phyloP scores from a whole-genome alignment of 805 yeast species.

The Lachancea lanzarotensis region DNA sequence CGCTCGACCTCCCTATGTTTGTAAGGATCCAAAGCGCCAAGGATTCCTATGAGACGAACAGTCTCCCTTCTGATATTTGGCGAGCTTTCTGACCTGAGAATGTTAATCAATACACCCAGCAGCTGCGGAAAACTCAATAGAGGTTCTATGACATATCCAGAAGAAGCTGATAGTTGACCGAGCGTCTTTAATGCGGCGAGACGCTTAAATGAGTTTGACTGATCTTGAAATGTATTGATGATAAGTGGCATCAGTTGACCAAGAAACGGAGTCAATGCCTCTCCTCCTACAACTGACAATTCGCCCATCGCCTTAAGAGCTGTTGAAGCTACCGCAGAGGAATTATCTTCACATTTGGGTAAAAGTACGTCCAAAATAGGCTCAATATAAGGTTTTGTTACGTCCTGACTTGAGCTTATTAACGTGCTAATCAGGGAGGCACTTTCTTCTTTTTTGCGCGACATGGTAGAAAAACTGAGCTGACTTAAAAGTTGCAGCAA shows the following conservation, averaged over 20 bases:
- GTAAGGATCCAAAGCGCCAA: conserved; percentile 96
- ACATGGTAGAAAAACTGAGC: conserved; percentile 71
- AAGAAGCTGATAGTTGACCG: conserved; percentile 82
- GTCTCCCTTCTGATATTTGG: conserved; percentile 76
- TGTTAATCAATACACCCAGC: conserved; percentile 71
- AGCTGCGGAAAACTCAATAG: conserved; percentile 85
- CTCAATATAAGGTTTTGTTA: conserved; percentile 85
- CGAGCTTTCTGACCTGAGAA: conserved; percentile 74
- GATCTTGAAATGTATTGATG: conserved; percentile 84
- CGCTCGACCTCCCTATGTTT: conserved; percentile 89
- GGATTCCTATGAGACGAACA: conserved; percentile 79
- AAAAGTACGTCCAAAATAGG: conserved; percentile 83
- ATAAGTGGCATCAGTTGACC: conserved; percentile 79
- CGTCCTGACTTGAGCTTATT: conserved; percentile 68
- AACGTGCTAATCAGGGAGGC: conserved; percentile 68
- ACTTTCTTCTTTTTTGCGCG: conserved; percentile 78
- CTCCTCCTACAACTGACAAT: conserved; percentile 81
- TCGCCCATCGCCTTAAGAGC: conserved; percentile 86
- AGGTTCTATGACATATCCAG: conserved; percentile 95
- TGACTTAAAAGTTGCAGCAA: conserved; percentile 80
- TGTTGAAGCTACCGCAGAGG: conserved; percentile 79
- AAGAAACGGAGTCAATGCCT: conserved; percentile 66
- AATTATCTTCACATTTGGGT: conserved; percentile 64
- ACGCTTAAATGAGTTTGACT: conserved; percentile 78
- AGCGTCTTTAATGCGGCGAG: conserved; percentile 84